Evolutionary conservation across 805 yeast species (phyloP), one percentile per base, ranked within the genome.

Genomic region (Kodamaea restingae): DNA sequence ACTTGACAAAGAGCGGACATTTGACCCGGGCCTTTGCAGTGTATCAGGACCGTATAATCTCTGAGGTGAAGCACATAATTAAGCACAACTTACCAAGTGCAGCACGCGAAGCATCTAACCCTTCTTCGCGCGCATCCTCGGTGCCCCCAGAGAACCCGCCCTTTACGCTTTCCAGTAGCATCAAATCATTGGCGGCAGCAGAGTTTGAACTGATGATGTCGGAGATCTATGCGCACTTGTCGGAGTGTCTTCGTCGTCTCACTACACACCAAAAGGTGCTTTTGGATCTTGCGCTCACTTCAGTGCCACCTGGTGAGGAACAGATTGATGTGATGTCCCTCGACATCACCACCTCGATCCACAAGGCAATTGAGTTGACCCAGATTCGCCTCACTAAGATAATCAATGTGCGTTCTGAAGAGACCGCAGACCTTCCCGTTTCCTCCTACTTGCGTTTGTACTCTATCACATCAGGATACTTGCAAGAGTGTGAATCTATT

Each of bases 401-500:
- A 11, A 71, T 90, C 10, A 75, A 77, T 39, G 95, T 86, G 5
- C 72, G 98, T 45, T 77, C 81, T 54, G 88, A 83, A 31, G 78
- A 84, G 45, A 79, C 78, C 10, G 75, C 86, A 0, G 71, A 68
- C 28, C 57, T 81, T 15, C 59, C 81, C 2, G 66, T 77, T 7
- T 72, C 73, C n/a, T 75, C 72, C 47, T 90, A 88, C 61, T 52
- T 86, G 34, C 66, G 79, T 42, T 72, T 87, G 37, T 87, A 80
- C 58, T 68, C 83, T 2, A 64, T 84, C 10, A 78, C 80, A 40
- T 75, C 81, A 0, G 68, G 81, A 15, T 90, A 90, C 55, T 67
- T 88, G 30, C 76, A 76, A 35, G 95, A 88, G 53, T 86, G 95
- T 57, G 98, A 93, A 58, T 70, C 79, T 10, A 75, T 90, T 4